These are phyloP conservation scores for Juncus effusus DNA, from an alignment of 176 grass and related monocot genomes.

Conservation along the genomic window DNA sequence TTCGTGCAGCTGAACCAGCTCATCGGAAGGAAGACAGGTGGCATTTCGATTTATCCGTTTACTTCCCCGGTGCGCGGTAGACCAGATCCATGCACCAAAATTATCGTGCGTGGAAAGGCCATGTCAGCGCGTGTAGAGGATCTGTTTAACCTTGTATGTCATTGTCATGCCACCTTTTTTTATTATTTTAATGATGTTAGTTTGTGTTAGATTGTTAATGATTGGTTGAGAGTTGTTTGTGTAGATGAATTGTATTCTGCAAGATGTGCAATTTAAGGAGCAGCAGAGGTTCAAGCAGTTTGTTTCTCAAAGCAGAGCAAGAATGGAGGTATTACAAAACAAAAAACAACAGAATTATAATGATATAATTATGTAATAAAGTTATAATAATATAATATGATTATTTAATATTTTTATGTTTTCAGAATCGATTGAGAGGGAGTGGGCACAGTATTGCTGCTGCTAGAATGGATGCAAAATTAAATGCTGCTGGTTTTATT, in stretches of 20 bases:
- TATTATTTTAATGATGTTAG: not conserved
- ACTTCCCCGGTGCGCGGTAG: conserved; percentile 78
- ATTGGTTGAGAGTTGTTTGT: not conserved
- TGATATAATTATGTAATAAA: conserved; percentile 20
- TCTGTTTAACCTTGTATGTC: conserved; percentile 86
- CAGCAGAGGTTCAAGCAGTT: conserved; percentile 97
- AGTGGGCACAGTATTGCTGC: conserved; percentile 94
- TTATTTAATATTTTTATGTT: conserved; percentile 29
- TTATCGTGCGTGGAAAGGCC: conserved; percentile 83
- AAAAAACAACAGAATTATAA: conserved; percentile 9
- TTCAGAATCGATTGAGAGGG: conserved; percentile 89
- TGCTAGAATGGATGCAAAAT: conserved; percentile 90
- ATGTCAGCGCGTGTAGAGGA: conserved; percentile 78
- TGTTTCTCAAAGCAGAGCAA: conserved; percentile 97
- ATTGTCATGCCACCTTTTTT: not conserved
- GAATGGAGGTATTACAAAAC: conserved; percentile 78
- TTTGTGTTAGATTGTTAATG: too few relatives aligned
- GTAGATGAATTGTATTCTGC: conserved; percentile 87
- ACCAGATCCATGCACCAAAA: conserved; percentile 71
- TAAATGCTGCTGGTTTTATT: conserved; percentile 95
- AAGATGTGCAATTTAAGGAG: conserved; percentile 97
- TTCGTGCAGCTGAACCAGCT: conserved; percentile 98
- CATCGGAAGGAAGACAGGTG: conserved; percentile 98
- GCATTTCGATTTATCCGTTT: conserved; percentile 98
- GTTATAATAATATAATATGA: not conserved